These are phyloP conservation scores for Nemania sp. DNA, from an alignment of 2,329 filamentous ascomycete species.

Conservation along the genomic window DNA sequence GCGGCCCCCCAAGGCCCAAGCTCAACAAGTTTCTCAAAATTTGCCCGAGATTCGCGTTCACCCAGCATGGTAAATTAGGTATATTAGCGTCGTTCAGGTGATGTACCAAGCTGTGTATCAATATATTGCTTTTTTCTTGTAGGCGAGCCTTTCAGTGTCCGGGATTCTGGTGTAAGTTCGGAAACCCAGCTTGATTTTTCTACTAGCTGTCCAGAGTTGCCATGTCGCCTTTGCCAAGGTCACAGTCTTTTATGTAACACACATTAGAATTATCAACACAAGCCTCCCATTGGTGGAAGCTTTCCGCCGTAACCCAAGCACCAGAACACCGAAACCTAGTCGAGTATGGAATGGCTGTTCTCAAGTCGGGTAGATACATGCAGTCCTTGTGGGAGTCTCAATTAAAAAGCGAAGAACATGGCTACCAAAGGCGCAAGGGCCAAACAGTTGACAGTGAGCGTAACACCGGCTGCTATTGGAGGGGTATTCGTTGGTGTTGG, in stretches of 20 bases:
- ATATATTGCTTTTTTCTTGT: constrained; percentile 4
- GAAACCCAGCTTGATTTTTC: too few relatives aligned
- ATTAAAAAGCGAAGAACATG: constrained; percentile 29
- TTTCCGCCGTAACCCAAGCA: background rate
- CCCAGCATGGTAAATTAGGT: constrained; percentile 6
- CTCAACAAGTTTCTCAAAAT: too few relatives aligned
- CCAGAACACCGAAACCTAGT: constrained; percentile 1
- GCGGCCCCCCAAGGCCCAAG: constrained; percentile 19
- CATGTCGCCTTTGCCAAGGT: constrained; percentile 2
- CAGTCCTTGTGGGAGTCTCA: background rate
- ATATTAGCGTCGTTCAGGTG: background rate
- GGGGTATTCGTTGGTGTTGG: constrained; percentile 1
- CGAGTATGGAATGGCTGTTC: constrained; percentile 5
- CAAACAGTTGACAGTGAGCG: constrained; percentile 26
- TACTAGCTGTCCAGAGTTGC: background rate
- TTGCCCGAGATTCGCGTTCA: background rate
- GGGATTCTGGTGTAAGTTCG: background rate
- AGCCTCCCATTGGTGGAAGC: constrained; percentile 1
- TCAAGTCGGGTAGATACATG: background rate
- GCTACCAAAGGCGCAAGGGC: constrained; percentile 30
- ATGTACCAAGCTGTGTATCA: background rate
- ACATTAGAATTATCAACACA: constrained; percentile 2
- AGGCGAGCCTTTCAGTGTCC: constrained; percentile 1
- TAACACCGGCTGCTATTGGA: constrained; percentile 6
- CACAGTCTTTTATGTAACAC: constrained; percentile 12